Base-by-base conservation (phyloP, 1,139 yeast genomes). In the Suhomyces chickasaworum region DNA sequence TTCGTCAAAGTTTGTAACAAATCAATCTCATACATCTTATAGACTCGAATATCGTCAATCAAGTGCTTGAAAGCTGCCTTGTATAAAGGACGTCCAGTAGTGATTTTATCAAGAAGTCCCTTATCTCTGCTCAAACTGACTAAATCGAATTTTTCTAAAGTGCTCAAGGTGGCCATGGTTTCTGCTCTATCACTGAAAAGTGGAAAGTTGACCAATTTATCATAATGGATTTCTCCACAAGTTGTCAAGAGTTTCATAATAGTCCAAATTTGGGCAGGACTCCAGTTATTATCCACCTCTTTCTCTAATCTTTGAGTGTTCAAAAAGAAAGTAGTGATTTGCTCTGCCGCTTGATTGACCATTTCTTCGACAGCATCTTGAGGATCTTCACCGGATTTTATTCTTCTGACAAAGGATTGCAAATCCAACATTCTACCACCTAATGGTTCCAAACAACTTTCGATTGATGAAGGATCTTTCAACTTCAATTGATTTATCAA, bases 381-480 rank as follows among this genome's bases (percentile, higher is more conserved):
- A 1, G 97, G 96, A 9, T 80, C 63, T 61, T 93, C 98, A 2
- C 99, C 99, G 0, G 93, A 82, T 56, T 83, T 84, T 18, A 93
- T 78, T 44, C 98, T 85, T 58, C 98, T 80, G 0, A 87, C 86
- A 66, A 89, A 89, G 16, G 95, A 85, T 65, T 93, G 97, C 46
- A 93, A 74, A 62, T 93, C 99, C 45, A 91, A 76, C 91, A 93
- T 87, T 53, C 99, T 81, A 35, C 99, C 99, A 10, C 99, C 99
- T 25, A 93, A 68, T 7, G 96, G 95, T 21, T 70, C 80, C 41
- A 91, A 68, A 32, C 86, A 80, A 2, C 68, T 63, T 31, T 83
- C 86, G 33, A 88, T 68, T 7, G 69, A 68, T 2, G 57, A 50
- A 32, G 50, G 49, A 42, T 59, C 59, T n/a, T 56, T 57, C 44